Evolutionary conservation across 139 green algal genomes (phyloP).

Genomic region (Tetratostichococcus sp.): DNA sequence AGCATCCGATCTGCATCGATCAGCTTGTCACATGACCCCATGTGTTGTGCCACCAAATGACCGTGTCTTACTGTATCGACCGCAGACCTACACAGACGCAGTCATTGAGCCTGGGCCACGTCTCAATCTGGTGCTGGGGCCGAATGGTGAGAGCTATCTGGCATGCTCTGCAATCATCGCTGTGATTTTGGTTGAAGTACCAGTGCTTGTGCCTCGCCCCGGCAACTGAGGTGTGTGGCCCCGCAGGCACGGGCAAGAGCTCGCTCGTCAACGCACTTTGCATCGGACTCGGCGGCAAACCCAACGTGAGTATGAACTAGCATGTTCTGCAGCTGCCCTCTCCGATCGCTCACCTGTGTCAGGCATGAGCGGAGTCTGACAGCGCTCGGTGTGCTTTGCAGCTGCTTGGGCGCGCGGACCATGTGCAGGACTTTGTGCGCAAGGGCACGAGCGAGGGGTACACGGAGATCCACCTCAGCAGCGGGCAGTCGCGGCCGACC

Average conservation of each 20-base stretch:
- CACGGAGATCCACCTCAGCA: slow-evolving; percentile 69
- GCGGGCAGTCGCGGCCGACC: slow-evolving; percentile 29
- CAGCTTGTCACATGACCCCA: background rate
- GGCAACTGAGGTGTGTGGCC: background rate
- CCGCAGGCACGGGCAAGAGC: slow-evolving; percentile 84
- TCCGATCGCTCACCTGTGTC: no score
- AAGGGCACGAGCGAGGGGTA: slow-evolving; percentile 45
- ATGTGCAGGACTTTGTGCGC: slow-evolving; percentile 74
- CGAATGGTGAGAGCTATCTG: slow-evolving; percentile 76
- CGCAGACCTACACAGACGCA: slow-evolving; percentile 71
- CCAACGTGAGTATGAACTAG: slow-evolving; percentile 4
- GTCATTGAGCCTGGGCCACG: slow-evolving; percentile 64
- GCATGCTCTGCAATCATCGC: background rate
- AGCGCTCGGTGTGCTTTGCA: slow-evolving; percentile 21
- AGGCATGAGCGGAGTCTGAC: no score
- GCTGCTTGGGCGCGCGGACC: slow-evolving; percentile 76
- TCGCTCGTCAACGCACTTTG: slow-evolving; percentile 89
- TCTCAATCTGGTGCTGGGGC: slow-evolving; percentile 93
- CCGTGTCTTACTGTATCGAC: background rate
- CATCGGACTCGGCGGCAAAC: slow-evolving; percentile 72
- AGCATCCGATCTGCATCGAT: background rate
- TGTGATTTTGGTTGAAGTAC: no score
- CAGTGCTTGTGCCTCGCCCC: no score
- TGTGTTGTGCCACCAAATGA: background rate
- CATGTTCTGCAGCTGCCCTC: no score